A percentile compares a stretch with the other conserved stretches of the same genome.
These are phyloP conservation scores for Cudoniella acicularis DNA, from an alignment of 495 filamentous ascomycete species.

Conservation along the genomic window DNA sequence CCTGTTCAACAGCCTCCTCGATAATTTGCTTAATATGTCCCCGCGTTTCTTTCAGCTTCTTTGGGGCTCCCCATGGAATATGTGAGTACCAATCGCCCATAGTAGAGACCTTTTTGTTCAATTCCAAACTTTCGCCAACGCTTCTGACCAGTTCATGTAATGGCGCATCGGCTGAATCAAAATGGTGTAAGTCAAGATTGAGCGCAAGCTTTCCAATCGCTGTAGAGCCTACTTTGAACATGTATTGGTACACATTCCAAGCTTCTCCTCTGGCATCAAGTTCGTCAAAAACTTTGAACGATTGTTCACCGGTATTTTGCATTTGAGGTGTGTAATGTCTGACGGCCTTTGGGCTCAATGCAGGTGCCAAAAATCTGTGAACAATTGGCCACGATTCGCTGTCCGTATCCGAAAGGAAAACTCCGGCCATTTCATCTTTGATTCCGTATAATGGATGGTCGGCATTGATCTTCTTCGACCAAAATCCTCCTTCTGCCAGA, in stretches of 20 bases:
- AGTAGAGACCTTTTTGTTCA: constrained; percentile 51
- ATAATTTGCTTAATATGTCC: constrained; percentile 32
- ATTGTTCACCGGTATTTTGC: constrained; percentile 40
- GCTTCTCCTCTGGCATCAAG: constrained; percentile 44
- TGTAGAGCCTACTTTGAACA: constrained; percentile 55
- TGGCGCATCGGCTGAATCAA: constrained; percentile 37
- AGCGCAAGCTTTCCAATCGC: constrained; percentile 49
- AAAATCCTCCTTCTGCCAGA: constrained; percentile 45
- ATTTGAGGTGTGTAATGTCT: constrained; percentile 53
- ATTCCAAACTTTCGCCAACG: constrained; percentile 38
- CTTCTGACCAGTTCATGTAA: constrained; percentile 37
- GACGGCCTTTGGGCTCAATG: constrained; percentile 50
- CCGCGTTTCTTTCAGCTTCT: constrained; percentile 30
- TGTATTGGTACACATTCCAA: constrained; percentile 58
- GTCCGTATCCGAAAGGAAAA: constrained; percentile 53
- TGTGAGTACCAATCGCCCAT: constrained; percentile 45
- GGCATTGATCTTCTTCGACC: constrained; percentile 48
- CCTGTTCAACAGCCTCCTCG: constrained; percentile 34
- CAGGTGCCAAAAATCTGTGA: constrained; percentile 56
- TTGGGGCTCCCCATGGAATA: constrained; percentile 50
- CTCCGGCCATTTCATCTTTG: constrained; percentile 40
- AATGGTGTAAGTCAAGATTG: constrained; percentile 50
- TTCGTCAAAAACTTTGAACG: constrained; percentile 50
- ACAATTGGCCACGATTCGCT: constrained; percentile 40
- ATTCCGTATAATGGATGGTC: constrained; percentile 45